Evolutionary conservation across 2,329 filamentous ascomycete species (phyloP).

Genomic region (Hortaea sp.): DNA sequence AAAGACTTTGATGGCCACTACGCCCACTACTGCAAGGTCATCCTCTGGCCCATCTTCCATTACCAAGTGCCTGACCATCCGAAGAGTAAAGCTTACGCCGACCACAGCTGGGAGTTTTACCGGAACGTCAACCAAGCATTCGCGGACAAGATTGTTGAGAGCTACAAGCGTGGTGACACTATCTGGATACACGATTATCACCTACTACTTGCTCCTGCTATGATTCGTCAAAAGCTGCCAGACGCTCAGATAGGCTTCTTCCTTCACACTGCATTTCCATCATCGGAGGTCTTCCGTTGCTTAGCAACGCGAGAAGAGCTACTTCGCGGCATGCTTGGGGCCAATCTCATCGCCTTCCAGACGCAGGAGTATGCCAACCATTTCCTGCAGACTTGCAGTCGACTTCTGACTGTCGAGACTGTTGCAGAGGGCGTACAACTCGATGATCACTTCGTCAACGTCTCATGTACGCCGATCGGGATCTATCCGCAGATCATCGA

Average conservation of each 20-base stretch:
- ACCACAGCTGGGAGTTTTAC: constrained; percentile 80
- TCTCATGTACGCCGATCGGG: constrained; percentile 75
- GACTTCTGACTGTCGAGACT: constrained; percentile 80
- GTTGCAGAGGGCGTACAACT: constrained; percentile 80
- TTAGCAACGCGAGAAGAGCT: constrained; percentile 77
- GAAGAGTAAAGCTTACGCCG: constrained; percentile 95
- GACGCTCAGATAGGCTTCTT: constrained; percentile 96
- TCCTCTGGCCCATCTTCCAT: constrained; percentile 95
- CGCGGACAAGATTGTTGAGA: constrained; percentile 77
- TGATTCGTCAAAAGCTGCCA: constrained; percentile 82
- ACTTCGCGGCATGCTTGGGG: constrained; percentile 83
- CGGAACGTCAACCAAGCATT: constrained; percentile 87
- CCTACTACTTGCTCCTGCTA: constrained; percentile 73
- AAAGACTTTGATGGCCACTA: constrained; percentile 94
- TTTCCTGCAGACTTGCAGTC: constrained; percentile 91
- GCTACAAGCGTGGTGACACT: constrained; percentile 86
- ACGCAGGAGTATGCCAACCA: constrained; percentile 87
- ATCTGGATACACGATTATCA: constrained; percentile 98
- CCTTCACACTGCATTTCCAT: constrained; percentile 88
- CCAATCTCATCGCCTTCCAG: constrained; percentile 88
- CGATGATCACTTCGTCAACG: constrained; percentile 87
- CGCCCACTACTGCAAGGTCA: constrained; percentile 92
- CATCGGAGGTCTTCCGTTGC: constrained; percentile 91
- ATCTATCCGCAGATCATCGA: constrained; percentile 71
- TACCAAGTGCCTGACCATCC: constrained; percentile 97